Percentiles rank a stretch among this genome's conserved stretches.
These are phyloP conservation scores for Physcomitrellopsis africana DNA, from an alignment of 225 moss, liverwort and hornwort genomes.

Conservation along the genomic window DNA sequence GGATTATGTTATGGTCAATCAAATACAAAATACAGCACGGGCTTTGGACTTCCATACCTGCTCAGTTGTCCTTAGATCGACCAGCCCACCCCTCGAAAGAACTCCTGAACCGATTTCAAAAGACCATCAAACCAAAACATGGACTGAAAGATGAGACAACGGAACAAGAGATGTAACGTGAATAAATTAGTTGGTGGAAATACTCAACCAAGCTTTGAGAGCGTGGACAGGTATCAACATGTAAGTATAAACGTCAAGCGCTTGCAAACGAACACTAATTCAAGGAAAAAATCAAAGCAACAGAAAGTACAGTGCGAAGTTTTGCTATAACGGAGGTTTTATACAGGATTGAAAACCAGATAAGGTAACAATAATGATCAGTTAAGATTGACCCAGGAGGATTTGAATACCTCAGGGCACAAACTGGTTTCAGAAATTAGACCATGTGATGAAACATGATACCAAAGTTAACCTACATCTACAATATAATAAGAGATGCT, in stretches of 20 bases:
- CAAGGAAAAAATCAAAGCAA: neutral
- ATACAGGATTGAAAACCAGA: constrained; percentile 15
- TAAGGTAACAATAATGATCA: constrained; percentile 13
- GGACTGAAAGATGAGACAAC: neutral
- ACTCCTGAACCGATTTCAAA: neutral
- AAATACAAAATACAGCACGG: neutral
- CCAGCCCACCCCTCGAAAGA: neutral
- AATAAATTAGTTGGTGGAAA: constrained; percentile 6
- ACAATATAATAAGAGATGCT: neutral
- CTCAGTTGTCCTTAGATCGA: neutral
- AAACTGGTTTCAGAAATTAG: constrained; percentile 20
- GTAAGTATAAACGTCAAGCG: neutral
- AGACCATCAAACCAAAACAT: neutral
- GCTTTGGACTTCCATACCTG: neutral
- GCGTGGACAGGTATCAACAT: neutral
- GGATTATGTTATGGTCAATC: neutral
- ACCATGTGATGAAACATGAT: constrained; percentile 15
- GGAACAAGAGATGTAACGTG: neutral
- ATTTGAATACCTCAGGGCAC: constrained; percentile 12
- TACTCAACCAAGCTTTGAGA: neutral
- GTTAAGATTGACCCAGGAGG: neutral
- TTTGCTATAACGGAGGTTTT: neutral
- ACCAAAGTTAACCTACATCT: constrained; percentile 16
- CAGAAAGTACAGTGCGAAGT: neutral
- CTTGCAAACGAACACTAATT: neutral